Base-by-base conservation (phyloP, 768 basidiomycete species). In the Sporobolomyces phaffii region DNA sequence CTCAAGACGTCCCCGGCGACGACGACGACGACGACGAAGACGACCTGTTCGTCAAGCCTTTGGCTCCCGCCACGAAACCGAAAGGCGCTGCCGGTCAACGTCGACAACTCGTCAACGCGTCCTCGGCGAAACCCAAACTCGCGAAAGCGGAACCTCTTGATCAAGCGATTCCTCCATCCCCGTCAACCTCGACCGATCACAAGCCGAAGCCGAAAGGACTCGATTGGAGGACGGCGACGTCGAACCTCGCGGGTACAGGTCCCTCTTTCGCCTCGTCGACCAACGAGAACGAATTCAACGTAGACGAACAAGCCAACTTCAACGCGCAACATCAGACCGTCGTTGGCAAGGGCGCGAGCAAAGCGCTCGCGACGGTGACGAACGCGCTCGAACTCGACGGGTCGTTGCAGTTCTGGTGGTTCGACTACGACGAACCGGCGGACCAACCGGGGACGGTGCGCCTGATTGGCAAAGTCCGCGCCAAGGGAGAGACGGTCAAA, bases 331-430 rank as follows among this genome's bases (percentile, higher is more conserved):
- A 82, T 72, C 83, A 83, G 47, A 73, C 80, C 6, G 80, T 83
- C 36, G 72, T 58, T 15, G 81, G 65, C 36, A 54, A 64, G 60
- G 69, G 40, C 50, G 59, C 50, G 47, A 53, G 61, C 50, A 70
- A 66, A 54, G 69, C 60, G 10, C 62, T 43, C 18, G 59, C 62
- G 26, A 47, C 53, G 14, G 59, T 60, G 38, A 66, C 81, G 53
- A 75, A 78, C 45, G 87, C 86, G 0, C 81, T 92, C 3, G 90
- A 97, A 74, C 79, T 83, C 6, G 91, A 96, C 70, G 91, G 90
- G 2, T 88, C 86, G 5, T 79, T 98, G 18, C 84, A 83, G 31
- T 92, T 99, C 81, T 99, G 87, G 81, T 99, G 96, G 96, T 81
- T 97, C 26, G 96, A 99, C 75, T 91, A 91, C 74, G 84, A 93